Evolutionary conservation across 257 asterid species (phyloP).

Genomic region (Solanum chiquidenum): DNA sequence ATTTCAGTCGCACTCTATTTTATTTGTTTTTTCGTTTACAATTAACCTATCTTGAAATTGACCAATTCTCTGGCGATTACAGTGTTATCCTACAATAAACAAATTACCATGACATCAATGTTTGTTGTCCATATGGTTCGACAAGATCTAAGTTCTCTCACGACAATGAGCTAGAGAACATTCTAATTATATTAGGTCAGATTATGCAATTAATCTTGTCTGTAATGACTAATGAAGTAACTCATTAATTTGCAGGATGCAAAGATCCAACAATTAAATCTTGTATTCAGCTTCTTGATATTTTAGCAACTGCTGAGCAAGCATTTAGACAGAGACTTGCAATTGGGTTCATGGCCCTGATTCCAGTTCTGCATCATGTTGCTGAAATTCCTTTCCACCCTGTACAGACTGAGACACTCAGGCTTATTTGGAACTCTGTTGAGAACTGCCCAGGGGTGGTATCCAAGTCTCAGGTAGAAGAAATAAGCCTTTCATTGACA

Average conservation of each 20-base stretch:
- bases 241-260: slow-evolving; percentile 40
- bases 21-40: not conserved
- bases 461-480: slow-evolving; percentile 52
- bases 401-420: slow-evolving; percentile 49
- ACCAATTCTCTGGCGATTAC: not conserved
- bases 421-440: slow-evolving; percentile 59
- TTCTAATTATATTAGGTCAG: not conserved
- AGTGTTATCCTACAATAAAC: not conserved
- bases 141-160: not conserved
- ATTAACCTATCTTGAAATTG: not conserved
- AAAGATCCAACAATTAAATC: slow-evolving; percentile 66
- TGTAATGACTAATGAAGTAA: not conserved
- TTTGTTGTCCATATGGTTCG: not conserved
- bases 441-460: slow-evolving; percentile 65
- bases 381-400: slow-evolving; percentile 83
- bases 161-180: not conserved
- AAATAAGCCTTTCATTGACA: slow-evolving; percentile 46
- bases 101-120: not conserved
- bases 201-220: not conserved
- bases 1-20: not conserved
- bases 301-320: slow-evolving; percentile 57
- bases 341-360: slow-evolving; percentile 70
- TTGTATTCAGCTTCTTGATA: slow-evolving; percentile 76
- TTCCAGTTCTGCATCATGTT: slow-evolving; percentile 62
- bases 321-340: slow-evolving; percentile 71